A percentile compares a stretch with the other conserved stretches of the same genome.
These are phyloP conservation scores for Tetrahymena malaccensis DNA, from an alignment of 73 alveolate species.

Conservation along the genomic window DNA sequence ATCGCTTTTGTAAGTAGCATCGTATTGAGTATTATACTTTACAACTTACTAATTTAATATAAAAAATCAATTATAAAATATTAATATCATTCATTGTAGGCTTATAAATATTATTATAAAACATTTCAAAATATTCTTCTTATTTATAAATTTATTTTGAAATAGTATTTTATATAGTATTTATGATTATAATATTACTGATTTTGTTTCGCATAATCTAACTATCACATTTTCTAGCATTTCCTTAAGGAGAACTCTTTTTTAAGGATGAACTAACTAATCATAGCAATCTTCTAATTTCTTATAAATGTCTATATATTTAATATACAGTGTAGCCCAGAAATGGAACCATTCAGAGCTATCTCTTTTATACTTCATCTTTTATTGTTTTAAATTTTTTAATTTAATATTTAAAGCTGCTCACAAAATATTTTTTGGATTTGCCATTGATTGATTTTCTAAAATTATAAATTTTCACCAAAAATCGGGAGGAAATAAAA, in stretches of 20 bases:
- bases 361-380: conserved; percentile 37
- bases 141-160: neutral
- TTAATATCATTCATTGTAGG: neutral
- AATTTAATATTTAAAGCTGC: neutral
- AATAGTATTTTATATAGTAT: conserved; percentile 41
- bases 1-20: conserved; percentile 6
- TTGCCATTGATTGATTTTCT: neutral
- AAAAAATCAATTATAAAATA: neutral
- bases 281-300: conserved; percentile 97
- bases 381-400: conserved; percentile 13
- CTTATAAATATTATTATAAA: neutral
- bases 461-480: neutral
- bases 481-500: neutral
- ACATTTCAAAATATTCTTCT: neutral
- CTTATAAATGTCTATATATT: conserved; percentile 89
- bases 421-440: neutral
- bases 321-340: conserved; percentile 92
- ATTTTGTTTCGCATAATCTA: conserved; percentile 84
- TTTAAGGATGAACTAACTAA: conserved; percentile 97
- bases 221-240: conserved; percentile 77
- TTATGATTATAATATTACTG: conserved; percentile 65
- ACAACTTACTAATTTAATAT: neutral
- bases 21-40: neutral
- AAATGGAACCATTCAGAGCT: conserved; percentile 73
- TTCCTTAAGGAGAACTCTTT: conserved; percentile 88